These are phyloP conservation scores for Trichoderma gracile DNA, from an alignment of 2,329 filamentous ascomycete species.

Conservation along the genomic window DNA sequence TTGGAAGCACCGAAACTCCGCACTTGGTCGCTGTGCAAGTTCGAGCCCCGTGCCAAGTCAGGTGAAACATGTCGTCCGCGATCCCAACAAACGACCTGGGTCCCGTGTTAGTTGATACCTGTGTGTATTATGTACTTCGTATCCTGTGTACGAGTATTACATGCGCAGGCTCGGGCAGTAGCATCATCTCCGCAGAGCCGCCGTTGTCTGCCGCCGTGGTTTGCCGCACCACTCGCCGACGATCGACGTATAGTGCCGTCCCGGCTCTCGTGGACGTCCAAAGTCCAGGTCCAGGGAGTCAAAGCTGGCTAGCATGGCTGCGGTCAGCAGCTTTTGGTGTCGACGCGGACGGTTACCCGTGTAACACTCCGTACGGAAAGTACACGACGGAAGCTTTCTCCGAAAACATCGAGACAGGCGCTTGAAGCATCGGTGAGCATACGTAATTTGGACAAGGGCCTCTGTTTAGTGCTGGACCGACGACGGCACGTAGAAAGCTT, in stretches of 20 bases:
- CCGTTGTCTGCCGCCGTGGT: conserved; percentile 16
- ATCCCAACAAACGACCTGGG: not conserved
- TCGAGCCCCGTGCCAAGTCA: conserved; percentile 5
- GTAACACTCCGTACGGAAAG: conserved; percentile 6
- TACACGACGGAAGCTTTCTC: conserved; percentile 6
- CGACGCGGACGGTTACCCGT: conserved; percentile 2
- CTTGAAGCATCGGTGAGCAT: conserved; percentile 8
- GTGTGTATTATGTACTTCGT: not conserved
- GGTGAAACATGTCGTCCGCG: conserved; percentile 6
- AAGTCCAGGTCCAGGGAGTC: not conserved
- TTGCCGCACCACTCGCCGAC: conserved; percentile 22
- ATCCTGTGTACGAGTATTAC: not conserved
- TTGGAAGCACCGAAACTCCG: conserved; percentile 12
- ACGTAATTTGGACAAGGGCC: conserved; percentile 22
- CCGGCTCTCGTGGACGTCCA: conserved; percentile 10
- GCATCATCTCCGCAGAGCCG: conserved; percentile 18
- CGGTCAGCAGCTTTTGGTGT: conserved; percentile 21
- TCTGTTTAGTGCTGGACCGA: not conserved
- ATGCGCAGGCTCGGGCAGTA: not conserved
- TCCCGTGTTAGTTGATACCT: not conserved
- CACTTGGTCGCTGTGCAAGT: not conserved
- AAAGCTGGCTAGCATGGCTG: conserved; percentile 5
- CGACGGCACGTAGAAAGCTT: conserved; percentile 13
- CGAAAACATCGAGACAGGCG: not conserved
- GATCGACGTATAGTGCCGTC: conserved; percentile 22